Evolutionary conservation across 495 filamentous ascomycete genomes (phyloP), one percentile per base, ranked within the genome.

Genomic region (Corynascus novoguineensis): DNA sequence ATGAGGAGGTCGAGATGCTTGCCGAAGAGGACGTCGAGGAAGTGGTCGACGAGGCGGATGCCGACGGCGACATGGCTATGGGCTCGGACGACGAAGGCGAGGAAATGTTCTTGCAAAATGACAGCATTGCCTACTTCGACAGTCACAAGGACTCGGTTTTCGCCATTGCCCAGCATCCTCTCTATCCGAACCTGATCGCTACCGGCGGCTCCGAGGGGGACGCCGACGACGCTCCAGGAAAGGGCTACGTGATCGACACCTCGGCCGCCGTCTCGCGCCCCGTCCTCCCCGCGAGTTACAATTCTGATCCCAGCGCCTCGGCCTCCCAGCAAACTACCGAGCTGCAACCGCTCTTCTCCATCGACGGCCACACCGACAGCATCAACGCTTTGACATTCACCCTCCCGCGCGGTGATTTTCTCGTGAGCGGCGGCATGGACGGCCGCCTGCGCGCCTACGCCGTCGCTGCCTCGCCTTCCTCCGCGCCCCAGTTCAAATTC

Each of bases 51-150:
- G 78, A 83, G 10, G 61, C 84, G 48, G 75, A 81, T 35, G 72
- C 71, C n/a, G 85, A 90, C 62, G 84, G 81, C 28, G 86, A 92
- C 62, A 78, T 86, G 29, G 80, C 79, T 7, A 91, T 90, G 86
- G 85, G 87, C 57, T 87, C 80, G 0, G 83, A 81, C 41, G 72
- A 64, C 25, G 82, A 83, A 28, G 77, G 82, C 34, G 76, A 91
- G 68, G 89, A 91, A 65, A 83, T 97, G 49, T 74, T 77, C 31
- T 77, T 97, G 15, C 80, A 91, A 57, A 97, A 97, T 74, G 91
- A 97, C 77, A 92, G 88, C 57, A 75, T 83, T 57, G 95, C 91
- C 50, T 89, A 96, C 74, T 96, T 97, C 71, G 93, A 97, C 73
- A 66, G 68, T 2, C 90, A 96, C 77, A 85, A 79, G 46, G 90